These are phyloP conservation scores for Macrolepiota fuliginosa DNA, from an alignment of 768 basidiomycete genomes.

Conservation along the genomic window DNA sequence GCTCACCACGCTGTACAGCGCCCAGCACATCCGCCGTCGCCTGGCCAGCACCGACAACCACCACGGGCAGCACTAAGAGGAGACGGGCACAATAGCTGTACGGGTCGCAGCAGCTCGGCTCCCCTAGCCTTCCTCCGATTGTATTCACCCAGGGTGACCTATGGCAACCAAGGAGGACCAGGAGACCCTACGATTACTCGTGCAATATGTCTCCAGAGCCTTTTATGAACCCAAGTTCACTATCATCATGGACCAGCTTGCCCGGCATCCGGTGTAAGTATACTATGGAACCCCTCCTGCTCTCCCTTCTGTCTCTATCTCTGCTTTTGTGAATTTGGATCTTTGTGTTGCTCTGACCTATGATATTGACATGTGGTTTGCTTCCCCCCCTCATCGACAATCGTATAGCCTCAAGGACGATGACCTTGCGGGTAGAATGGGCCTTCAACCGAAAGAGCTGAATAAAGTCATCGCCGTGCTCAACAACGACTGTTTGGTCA, in stretches of 20 bases:
- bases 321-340: neutral
- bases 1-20: neutral
- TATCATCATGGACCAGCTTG: constrained; percentile 92
- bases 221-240: constrained; percentile 95
- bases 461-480: constrained; percentile 86
- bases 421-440: constrained; percentile 88
- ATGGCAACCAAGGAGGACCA: constrained; percentile 79
- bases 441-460: constrained; percentile 85
- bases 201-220: constrained; percentile 88
- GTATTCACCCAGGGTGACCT: neutral
- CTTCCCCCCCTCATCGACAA: neutral
- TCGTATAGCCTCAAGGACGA: constrained; percentile 81
- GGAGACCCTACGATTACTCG: constrained; percentile 80
- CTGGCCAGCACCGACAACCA: neutral
- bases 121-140: neutral
- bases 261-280: constrained; percentile 93
- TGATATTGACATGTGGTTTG: constrained; percentile 11
- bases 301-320: constrained; percentile 15
- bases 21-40: neutral
- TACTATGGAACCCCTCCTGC: constrained; percentile 19
- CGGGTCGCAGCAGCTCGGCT: neutral
- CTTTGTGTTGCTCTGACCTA: constrained; percentile 16
- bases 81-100: constrained; percentile 1
- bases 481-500: constrained; percentile 73
- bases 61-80: neutral